Evolutionary conservation across 2,329 filamentous ascomycete species (phyloP), one percentile per base, ranked within the genome.

Genomic region (Metarhizium album): DNA sequence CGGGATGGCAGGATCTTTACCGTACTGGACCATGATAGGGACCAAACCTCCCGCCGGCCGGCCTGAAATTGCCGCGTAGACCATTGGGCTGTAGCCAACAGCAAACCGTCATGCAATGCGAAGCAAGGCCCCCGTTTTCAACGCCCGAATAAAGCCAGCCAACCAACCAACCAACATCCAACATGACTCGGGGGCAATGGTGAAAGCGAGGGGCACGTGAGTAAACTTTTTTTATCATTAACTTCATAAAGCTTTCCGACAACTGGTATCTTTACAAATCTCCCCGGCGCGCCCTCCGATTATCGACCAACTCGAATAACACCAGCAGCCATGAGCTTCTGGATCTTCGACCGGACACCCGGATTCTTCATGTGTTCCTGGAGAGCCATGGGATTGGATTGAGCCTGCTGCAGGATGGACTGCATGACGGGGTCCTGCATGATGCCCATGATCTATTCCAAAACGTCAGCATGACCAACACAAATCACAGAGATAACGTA

Each of bases 391-490:
- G 93, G 93, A 63, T 98, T 87, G 50, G 82, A 83, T 76, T 97
- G 95, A 45, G 93, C 93, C 73, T 98, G 93, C 68, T 97, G 90
- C 51, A 97, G 80, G 59, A 96, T 96, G 58, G 86, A 86, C 73
- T 98, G 90, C 91, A 98, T 97, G 64, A 98, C 84, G 16, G 93
- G 93, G 64, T 98, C 93, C 68, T 90, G 84, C 71, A 97, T 87
- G 64, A 96, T 91, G 55, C 75, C 70, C 79, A 94, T 87, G 66
- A 97, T 95, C 83, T 76, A 40, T 42, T 22, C 11, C 27, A 23
- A 29, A 27, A 35, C 13, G 45, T 53, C 20, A 53, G 51, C 29
- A 9, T 38, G 13, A 16, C 42, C 6, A 29, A 9, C n/a, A n/a
- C n/a, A n/a, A n/a, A n/a, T n/a, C n/a, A n/a, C n/a, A n/a, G n/a